These are phyloP conservation scores for Fraxinus anomala DNA, from an alignment of 257 asterid genomes.

Conservation along the genomic window DNA sequence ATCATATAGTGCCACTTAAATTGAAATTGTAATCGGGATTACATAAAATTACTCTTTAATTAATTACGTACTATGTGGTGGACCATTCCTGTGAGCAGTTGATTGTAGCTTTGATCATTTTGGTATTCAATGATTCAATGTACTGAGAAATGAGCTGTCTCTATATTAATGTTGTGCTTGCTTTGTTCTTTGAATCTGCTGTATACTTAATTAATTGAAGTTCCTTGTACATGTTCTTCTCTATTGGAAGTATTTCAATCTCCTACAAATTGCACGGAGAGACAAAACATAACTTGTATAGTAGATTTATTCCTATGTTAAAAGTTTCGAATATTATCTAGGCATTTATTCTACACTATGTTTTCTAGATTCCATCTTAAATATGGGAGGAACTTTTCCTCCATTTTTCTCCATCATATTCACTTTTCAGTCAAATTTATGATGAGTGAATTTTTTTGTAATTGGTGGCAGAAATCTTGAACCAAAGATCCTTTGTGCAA, in stretches of 20 bases:
- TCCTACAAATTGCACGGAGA: background rate
- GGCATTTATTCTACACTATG: no score
- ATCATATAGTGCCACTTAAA: no score
- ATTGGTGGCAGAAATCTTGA: no score
- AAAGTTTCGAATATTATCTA: background rate
- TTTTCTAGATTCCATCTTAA: background rate
- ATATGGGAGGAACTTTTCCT: background rate
- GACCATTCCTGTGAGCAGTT: background rate
- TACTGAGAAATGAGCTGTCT: background rate
- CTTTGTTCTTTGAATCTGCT: background rate
- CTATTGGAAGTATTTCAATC: no score
- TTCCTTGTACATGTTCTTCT: no score
- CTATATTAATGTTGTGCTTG: background rate
- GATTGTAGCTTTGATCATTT: background rate
- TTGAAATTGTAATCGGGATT: no score
- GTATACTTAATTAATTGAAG: no score
- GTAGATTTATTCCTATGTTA: no score
- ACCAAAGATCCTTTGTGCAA: no score
- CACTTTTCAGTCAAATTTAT: background rate
- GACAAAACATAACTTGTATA: no score
- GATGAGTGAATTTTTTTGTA: background rate
- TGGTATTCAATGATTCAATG: background rate
- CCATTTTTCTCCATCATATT: background rate
- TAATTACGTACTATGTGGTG: no score
- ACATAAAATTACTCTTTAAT: no score